Conservation (phyloP, 371 early-diverging fungal genomes). For the Mortierella sp. region DNA sequence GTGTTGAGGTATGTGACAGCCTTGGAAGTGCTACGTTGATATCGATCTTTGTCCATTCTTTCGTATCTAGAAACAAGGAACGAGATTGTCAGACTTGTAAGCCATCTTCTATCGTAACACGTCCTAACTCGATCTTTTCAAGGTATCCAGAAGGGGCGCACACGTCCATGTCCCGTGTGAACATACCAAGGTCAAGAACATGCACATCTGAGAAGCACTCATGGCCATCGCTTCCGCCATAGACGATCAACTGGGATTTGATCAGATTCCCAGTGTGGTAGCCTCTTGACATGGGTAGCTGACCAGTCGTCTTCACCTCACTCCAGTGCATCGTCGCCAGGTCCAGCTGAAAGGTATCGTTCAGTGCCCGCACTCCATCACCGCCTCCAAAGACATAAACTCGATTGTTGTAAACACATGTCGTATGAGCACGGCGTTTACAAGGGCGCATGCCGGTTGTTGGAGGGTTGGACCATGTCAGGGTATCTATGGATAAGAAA, state of each 20-base stretch:
- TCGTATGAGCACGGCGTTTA: constrained; percentile 87
- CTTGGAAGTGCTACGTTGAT: constrained; percentile 75
- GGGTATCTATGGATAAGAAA: constrained; percentile 41
- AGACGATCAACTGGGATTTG: constrained; percentile 78
- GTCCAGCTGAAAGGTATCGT: constrained; percentile 79
- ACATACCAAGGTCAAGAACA: constrained; percentile 77
- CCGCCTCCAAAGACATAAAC: constrained; percentile 92
- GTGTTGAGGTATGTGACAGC: constrained; percentile 86
- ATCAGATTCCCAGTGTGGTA: constrained; percentile 89
- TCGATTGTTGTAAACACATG: constrained; percentile 77
- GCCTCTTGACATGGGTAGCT: constrained; percentile 79
- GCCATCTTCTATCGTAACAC: too few relatives aligned
- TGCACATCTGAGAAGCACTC: constrained; percentile 89
- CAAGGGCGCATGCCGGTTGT: constrained; percentile 68
- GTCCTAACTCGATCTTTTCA: not conserved
- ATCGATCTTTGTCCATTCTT: constrained; percentile 74
- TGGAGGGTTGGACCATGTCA: constrained; percentile 69
- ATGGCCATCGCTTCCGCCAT: constrained; percentile 92
- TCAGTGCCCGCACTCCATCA: constrained; percentile 84
- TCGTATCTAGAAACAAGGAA: constrained; percentile 36
- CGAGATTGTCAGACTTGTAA: not conserved
- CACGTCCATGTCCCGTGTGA: too few relatives aligned
- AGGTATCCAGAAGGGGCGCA: too few relatives aligned
- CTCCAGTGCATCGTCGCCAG: constrained; percentile 65
- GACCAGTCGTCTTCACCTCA: constrained; percentile 68